Evolutionary conservation across 2,329 filamentous ascomycete genomes (phyloP), one percentile per base, ranked within the genome.

Genomic region (Pseudogymnoascus sp.): DNA sequence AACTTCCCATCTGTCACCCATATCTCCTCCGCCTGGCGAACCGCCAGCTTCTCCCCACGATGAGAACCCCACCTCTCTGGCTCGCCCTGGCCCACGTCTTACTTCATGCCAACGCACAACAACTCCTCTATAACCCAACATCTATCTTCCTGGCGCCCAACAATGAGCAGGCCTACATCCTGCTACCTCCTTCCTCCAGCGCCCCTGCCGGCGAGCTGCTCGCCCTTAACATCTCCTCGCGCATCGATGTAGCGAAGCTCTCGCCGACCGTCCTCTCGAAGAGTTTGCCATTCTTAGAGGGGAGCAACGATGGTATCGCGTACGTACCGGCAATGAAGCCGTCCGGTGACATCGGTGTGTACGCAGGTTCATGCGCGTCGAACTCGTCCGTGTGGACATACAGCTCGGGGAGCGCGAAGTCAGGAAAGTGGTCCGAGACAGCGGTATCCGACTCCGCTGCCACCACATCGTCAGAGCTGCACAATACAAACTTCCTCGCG

Each of bases 101-200:
- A 23, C 21, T 60, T 8, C 21, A 42, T 60, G 18, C 37, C 34
- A 60, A 42, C 37, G 78, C 80, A 61, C 78, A 80, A 69, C 74
- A 74, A 59, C 81, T 91, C 61, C 91, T 91, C 25, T 96, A 96
- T 78, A 86, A 87, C 63, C 89, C 91, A 2, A 91, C 91, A 0
- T 85, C 84, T 31, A 82, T 96, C 61, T 82, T 93, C 64, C 80
- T 86, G 53, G 75, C 76, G 14, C 79, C 82, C 5, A 71, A 75
- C 64, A 77, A 78, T 62, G 73, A 75, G 65, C 79, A 84, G 16
- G 86, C 86, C 64, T 96, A 95, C 74, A 81, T 93, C 67, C 86
- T 96, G 69, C 36, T 79, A 38, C 78, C 72, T 69, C 79, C 73
- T 70, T 73, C 74, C 11, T 75, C 79, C 61, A 78, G 59, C 16